A percentile compares a stretch with the other conserved stretches of the same genome.
Evolutionary conservation across 441 rosid genomes (phyloP).

Genomic region (Erodium texanum): DNA sequence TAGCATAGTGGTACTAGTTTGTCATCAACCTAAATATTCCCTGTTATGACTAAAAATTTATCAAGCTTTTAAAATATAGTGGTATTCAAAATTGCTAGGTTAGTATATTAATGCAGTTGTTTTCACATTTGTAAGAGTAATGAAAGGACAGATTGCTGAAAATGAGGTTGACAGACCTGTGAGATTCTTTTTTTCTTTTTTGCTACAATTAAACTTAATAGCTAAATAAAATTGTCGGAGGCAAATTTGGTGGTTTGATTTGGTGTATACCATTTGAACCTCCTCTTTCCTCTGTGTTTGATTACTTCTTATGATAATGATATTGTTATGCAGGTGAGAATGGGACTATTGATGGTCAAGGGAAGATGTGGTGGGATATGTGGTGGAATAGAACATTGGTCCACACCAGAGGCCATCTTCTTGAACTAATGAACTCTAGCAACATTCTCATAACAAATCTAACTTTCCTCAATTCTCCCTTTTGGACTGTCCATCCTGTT

Average conservation of each 20-base stretch:
- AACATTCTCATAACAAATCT: conserved; percentile 73
- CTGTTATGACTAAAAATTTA: neutral
- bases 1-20: neutral
- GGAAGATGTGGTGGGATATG: conserved; percentile 93
- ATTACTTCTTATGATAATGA: neutral
- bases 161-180: neutral
- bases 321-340: conserved; percentile 49
- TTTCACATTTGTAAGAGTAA: neutral
- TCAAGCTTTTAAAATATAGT: neutral
- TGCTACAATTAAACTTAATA: neutral
- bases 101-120: neutral
- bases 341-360: conserved; percentile 89
- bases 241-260: neutral
- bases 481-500: conserved; percentile 90
- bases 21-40: neutral
- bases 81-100: neutral
- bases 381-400: conserved; percentile 89
- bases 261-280: neutral
- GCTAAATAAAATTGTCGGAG: neutral
- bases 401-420: conserved; percentile 83
- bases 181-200: neutral
- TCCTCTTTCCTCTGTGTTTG: neutral
- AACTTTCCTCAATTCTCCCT: conserved; percentile 75
- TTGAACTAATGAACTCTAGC: conserved; percentile 72
- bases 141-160: neutral